A percentile compares a stretch with the other conserved stretches of the same genome.
phyloP scores from a whole-genome alignment of 495 filamentous ascomycete species.

The Aspergillus taichungensis region DNA sequence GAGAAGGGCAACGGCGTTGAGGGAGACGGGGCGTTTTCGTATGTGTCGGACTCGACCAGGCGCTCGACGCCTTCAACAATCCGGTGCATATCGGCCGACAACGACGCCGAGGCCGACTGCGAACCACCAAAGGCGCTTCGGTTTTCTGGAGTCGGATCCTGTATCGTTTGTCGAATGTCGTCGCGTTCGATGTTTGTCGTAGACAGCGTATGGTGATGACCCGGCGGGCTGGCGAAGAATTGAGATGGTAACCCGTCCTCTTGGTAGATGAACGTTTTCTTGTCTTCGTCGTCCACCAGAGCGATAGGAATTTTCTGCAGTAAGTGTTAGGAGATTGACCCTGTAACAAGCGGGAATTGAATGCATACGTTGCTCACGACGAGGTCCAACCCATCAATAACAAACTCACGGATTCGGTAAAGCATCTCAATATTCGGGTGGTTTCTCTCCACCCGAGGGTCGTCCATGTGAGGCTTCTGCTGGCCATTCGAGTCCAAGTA shows the following conservation, averaged over 20 bases:
- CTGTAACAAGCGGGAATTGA: background rate
- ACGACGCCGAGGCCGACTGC: conserved; percentile 37
- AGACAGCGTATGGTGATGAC: conserved; percentile 28
- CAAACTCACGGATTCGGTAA: conserved; percentile 56
- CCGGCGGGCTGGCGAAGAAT: conserved; percentile 35
- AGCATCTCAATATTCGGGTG: conserved; percentile 65
- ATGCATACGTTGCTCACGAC: conserved; percentile 42
- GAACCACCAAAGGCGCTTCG: conserved; percentile 35
- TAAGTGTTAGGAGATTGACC: conserved; percentile 1
- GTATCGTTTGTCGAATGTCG: conserved; percentile 30
- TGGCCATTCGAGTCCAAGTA: conserved; percentile 36
- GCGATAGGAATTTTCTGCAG: conserved; percentile 37
- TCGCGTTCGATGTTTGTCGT: conserved; percentile 35
- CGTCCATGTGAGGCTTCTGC: conserved; percentile 48
- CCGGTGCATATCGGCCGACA: conserved; percentile 44
- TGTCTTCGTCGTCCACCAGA: conserved; percentile 37
- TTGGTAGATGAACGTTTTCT: conserved; percentile 47
- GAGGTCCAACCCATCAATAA: conserved; percentile 55
- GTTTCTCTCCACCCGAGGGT: conserved; percentile 45
- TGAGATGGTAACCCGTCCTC: conserved; percentile 47
- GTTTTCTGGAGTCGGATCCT: conserved; percentile 24
- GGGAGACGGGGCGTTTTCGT: conserved; percentile 32
- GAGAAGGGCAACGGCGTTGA: conserved; percentile 20
- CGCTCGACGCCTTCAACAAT: conserved; percentile 55
- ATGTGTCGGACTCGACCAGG: conserved; percentile 49